phyloP scores from a whole-genome alignment of 208 protist genomes.

The Leishmania arabica region DNA sequence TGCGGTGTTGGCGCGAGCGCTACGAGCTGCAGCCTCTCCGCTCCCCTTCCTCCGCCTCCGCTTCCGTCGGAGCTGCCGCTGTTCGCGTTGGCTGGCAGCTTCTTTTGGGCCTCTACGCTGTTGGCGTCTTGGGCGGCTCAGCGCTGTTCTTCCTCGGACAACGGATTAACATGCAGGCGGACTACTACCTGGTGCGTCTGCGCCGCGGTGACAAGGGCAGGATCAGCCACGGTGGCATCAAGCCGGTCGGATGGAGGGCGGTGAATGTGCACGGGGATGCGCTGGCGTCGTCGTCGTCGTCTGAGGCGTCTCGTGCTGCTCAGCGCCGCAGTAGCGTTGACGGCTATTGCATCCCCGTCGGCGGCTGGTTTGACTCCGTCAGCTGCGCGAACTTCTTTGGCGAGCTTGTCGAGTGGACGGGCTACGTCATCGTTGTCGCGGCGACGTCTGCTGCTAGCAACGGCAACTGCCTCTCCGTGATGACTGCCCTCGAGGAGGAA shows the following conservation, averaged over 20 bases:
- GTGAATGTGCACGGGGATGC: not conserved
- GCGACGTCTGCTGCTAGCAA: constrained; percentile 24
- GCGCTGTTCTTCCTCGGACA: constrained; percentile 56
- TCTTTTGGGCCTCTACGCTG: constrained; percentile 7
- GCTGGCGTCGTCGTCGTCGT: not conserved
- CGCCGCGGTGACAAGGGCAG: not conserved
- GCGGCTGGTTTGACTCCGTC: constrained; percentile 65
- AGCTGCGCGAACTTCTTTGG: constrained; percentile 85
- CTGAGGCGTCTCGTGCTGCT: not conserved
- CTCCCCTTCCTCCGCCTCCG: not conserved
- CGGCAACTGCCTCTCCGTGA: not conserved
- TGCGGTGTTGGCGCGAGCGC: constrained; percentile 9
- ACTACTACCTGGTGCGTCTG: constrained; percentile 63
- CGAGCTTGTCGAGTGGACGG: constrained; percentile 79
- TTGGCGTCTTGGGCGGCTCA: constrained; percentile 29
- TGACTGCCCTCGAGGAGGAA: not conserved
- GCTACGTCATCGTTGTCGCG: constrained; percentile 58
- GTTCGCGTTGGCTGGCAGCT: not conserved
- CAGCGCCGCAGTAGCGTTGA: not conserved
- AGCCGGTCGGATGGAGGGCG: not conserved
- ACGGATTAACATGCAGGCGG: constrained; percentile 45
- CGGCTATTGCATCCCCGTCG: constrained; percentile 58
- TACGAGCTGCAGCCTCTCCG: not conserved
- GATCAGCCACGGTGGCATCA: not conserved
- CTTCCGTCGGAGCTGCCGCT: not conserved